Base-by-base conservation (phyloP, 176 grass and related monocot genomes). In the Elymus sibiricus region DNA sequence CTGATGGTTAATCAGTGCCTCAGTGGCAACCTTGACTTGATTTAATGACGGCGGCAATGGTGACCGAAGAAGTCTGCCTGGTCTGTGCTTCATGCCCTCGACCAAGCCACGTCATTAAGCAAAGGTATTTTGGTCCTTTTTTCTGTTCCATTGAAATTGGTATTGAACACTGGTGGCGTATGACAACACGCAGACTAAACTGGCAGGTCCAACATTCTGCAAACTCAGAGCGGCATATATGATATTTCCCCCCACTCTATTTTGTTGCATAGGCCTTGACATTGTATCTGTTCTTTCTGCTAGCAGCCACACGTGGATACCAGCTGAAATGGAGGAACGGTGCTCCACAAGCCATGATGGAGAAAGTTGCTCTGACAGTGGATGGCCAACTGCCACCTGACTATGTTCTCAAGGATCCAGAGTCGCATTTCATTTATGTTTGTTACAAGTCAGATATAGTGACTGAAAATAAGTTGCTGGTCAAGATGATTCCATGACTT, bases 371-470 rank as follows among this genome's bases (percentile, higher is more conserved):
- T 44, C 79, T 95, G 19, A 94, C 93, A 43, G 86, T 80, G 44
- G 83, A 90, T 37, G 88, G 89, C 43, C 88, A 90, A 25, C 77
- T 98, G 19, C 91, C 96, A 44, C 67, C 78, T 81, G 90, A 79
- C 79, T 95, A 87, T 88, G 91, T 95, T 86, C 88, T 94, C 43
- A 87, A 94, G 92, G 93, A 98, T 73, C 91, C 89, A 59, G 96
- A 98, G 39, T 94, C 96, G 0, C 88, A 94, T 86, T 98, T 92
- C 78, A 84, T 95, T 84, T 98, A 95, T 72, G 32, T 95, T 61
- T 92, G 96, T 85, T 61, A 91, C 37, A 98, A 91, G 81, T 84
- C 88, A 51, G 24, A 76, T 39, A 72, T 61, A 51, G 80, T 28
- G 28, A 38, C 74, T 28, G 78, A 39, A 43, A 28, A 16, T 42